These are phyloP conservation scores for Metschnikowia vanudenii DNA, from an alignment of 805 yeast genomes.

Conservation along the genomic window DNA sequence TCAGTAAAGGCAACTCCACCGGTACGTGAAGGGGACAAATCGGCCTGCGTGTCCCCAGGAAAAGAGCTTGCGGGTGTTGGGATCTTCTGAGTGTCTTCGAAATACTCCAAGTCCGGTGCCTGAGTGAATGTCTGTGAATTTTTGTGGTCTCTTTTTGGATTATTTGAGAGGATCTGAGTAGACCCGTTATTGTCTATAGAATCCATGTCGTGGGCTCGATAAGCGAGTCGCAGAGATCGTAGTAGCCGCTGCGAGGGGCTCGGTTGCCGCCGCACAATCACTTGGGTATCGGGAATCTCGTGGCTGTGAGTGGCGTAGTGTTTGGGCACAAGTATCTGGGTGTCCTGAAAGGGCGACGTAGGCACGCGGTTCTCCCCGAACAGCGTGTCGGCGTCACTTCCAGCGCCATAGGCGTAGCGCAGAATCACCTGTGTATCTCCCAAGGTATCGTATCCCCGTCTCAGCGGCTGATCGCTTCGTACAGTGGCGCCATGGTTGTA, in stretches of 20 bases:
- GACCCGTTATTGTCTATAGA: background rate
- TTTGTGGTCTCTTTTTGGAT: background rate
- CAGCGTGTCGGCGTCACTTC: slow-evolving; percentile 5
- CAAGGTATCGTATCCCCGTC: slow-evolving; percentile 8
- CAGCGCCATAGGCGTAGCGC: background rate
- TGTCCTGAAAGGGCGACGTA: slow-evolving; percentile 4
- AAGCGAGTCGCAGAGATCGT: no score
- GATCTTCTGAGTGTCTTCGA: slow-evolving; percentile 2
- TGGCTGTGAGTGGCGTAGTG: background rate
- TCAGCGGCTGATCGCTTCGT: slow-evolving; percentile 1
- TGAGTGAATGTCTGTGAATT: background rate
- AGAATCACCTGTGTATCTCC: slow-evolving; percentile 11
- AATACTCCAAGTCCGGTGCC: background rate
- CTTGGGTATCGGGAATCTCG: slow-evolving; percentile 17
- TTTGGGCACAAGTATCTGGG: background rate
- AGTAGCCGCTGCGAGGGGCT: background rate
- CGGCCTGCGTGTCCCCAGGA: background rate
- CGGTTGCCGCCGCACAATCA: slow-evolving; percentile 1
- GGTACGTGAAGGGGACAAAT: background rate
- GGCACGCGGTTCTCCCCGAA: background rate
- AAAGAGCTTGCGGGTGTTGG: background rate
- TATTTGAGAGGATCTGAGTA: background rate
- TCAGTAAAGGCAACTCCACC: background rate
- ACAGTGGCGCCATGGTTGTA: background rate
- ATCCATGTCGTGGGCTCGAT: background rate